Evolutionary conservation across 2,329 filamentous ascomycete genomes (phyloP).

Genomic region (Ophioceras dolichostomum): DNA sequence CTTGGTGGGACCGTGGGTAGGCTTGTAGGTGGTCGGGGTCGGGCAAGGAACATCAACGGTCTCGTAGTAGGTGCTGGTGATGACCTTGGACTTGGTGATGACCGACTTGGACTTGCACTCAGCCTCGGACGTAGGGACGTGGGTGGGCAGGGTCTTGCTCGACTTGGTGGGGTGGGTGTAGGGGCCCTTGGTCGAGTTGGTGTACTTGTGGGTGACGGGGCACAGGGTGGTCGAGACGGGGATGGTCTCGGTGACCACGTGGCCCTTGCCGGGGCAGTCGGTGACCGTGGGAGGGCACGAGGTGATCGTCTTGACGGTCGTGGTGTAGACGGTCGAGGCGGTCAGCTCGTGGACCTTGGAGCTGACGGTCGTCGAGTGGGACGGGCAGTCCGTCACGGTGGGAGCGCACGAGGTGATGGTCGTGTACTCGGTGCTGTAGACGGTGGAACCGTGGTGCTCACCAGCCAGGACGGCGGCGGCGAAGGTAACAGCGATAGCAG

Average conservation of each 20-base stretch:
- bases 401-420: conserved; percentile 49
- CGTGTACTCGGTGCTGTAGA: conserved; percentile 45
- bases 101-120: conserved; percentile 22
- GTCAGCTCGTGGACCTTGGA: conserved; percentile 20
- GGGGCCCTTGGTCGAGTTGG: conserved; percentile 9
- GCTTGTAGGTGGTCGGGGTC: conserved; percentile 16
- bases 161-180: conserved; percentile 7
- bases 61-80: conserved; percentile 41
- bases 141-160: conserved; percentile 26
- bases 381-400: conserved; percentile 39
- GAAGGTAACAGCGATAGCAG: conserved; percentile 35
- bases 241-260: conserved; percentile 23
- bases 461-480: conserved; percentile 28
- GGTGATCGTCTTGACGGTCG: conserved; percentile 48
- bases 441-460: conserved; percentile 21
- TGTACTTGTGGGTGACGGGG: conserved; percentile 18
- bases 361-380: conserved; percentile 14
- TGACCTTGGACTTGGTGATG: conserved; percentile 41
- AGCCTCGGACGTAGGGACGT: conserved; percentile 20
- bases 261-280: conserved; percentile 42
- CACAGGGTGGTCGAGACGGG: conserved; percentile 32
- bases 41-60: conserved; percentile 30
- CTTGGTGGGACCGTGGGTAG: conserved; percentile 12
- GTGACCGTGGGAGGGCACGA: conserved; percentile 47
- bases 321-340: conserved; percentile 41